Base-by-base conservation (phyloP, 2,329 filamentous ascomycete species). In the Fusarium pseudoanthophilum region DNA sequence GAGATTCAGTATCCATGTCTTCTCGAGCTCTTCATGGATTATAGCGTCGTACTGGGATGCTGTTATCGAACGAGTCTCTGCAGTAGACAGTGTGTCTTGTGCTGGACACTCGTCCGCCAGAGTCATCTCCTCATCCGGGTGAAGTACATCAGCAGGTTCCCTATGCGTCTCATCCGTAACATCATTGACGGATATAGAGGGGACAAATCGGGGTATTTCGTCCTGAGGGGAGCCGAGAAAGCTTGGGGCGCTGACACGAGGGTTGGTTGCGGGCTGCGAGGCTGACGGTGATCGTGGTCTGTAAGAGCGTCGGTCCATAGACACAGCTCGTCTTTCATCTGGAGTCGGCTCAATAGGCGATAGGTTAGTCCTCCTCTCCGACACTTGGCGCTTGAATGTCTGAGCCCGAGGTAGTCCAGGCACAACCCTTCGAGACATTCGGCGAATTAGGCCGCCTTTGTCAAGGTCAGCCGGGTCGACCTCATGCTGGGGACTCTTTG, bases 1-100 rank as follows among this genome's bases (percentile, higher is more conserved):
- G 68, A 98, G 88, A 79, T 99, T 99, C 75, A 99, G 86, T 68
- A 99, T 98, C 96, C 96, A 99, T 78, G 89, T 92, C 69, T 87
- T 89, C 78, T 98, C 95, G 62, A 98, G 87, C 82, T 98, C 95
- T 71, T 93, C 90, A 73, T 92, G 90, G 73, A 97, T 88, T 76
- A 90, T 86, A 59, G 86, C 84, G 60, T 92, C 89, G 77, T 93
- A 88, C 66, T 87, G 83, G 6, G 87, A 86, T 7, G 84, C 84
- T 21, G 87, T 86, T 71, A 86, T 82, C 26, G 87, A 88, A 28
- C 82, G 84, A 5, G 82, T 81, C 74, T 89, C 87, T 28, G 80
- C 67, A 24, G 77, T 75, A 21, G 81, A 81, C 26, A 80, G 72
- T 15, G 75, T 74, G 42, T 84, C 83, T 28, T 77, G 78, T 21